Base-by-base conservation (phyloP, 805 yeast genomes). In the Isabelozyma pseudorhagii region DNA sequence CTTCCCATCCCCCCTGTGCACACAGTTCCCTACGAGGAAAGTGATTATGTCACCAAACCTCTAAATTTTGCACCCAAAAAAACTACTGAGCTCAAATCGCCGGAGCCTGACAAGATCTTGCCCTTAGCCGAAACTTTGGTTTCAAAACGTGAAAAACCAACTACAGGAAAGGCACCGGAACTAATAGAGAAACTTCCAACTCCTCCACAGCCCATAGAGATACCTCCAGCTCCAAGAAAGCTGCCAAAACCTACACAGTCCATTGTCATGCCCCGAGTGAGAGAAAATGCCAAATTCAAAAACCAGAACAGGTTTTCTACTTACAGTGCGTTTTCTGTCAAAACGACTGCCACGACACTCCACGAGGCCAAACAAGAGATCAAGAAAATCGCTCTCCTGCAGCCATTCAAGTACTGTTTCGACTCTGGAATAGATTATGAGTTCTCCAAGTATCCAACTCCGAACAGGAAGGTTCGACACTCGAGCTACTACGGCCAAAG, bases 391-490 rank as follows among this genome's bases (percentile, higher is more conserved):
- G 64, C 64, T 2, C 51, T 63, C 43, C 67, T 65, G 50, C 50
- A 63, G 34, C 71, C 71, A 2, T 62, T 58, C 49, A 63, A 64
- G 46, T 59, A 48, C 43, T 58, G 66, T 48, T 54, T 68, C 18
- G 73, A 67, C 46, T 40, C 53, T 8, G 57, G 59, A 5, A 54
- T 50, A 31, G 60, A 66, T 39, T 68, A 68, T 47, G 46, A 48
- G 4, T n/a, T 45, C 40, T 47, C 56, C 31, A 47, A 49, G 48
- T 39, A 15, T 31, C 10, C n/a, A 5, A 8, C n/a, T 13, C 36
- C 36, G 3, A 8, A 31, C 10, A 31, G 36, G 10, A 31, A 31
- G 36, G n/a, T 3, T 10, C 10, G 36, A 31, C n/a, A 31, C 36
- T 31, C 36, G 3, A 31, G 36, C 36, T 31, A 31, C 36, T 2